Percentiles rank a stretch among this genome's conserved stretches.
phyloP scores from a whole-genome alignment of 352 stramenopile species.

The Pythium aristosporum region DNA sequence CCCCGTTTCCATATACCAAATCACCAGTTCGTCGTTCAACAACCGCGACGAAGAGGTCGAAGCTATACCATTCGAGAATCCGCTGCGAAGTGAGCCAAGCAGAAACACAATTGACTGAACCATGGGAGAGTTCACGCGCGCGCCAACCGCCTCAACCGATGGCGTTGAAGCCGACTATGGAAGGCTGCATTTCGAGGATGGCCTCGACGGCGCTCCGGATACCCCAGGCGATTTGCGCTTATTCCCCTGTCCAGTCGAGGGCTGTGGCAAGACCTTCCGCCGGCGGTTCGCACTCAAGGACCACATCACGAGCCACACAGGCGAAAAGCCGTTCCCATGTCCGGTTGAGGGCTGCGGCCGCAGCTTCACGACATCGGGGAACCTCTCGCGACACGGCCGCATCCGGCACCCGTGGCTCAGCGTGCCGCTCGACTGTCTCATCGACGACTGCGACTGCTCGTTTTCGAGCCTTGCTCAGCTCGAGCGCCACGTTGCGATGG shows the following conservation, averaged over 20 bases:
- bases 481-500: conserved; percentile 20
- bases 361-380: conserved; percentile 71
- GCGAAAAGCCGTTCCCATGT: conserved; percentile 35
- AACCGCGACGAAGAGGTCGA: too few relatives aligned
- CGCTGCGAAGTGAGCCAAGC: too few relatives aligned
- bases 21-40: too few relatives aligned
- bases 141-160: too few relatives aligned
- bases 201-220: too few relatives aligned
- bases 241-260: not conserved
- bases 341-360: conserved; percentile 50
- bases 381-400: conserved; percentile 53
- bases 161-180: too few relatives aligned
- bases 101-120: too few relatives aligned
- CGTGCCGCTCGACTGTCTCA: conserved; percentile 16
- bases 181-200: too few relatives aligned
- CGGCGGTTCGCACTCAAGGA: conserved; percentile 57
- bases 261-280: conserved; percentile 7
- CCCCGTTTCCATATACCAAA: too few relatives aligned
- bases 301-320: conserved; percentile 79
- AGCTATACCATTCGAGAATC: too few relatives aligned
- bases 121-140: too few relatives aligned
- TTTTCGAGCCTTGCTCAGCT: conserved; percentile 17
- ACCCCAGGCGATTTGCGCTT: too few relatives aligned
- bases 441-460: conserved; percentile 14
- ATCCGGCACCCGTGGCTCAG: conserved; percentile 37